Evolutionary conservation across 1,284 basidiomycete species (phyloP).

Genomic region (Boletus holoroseus): DNA sequence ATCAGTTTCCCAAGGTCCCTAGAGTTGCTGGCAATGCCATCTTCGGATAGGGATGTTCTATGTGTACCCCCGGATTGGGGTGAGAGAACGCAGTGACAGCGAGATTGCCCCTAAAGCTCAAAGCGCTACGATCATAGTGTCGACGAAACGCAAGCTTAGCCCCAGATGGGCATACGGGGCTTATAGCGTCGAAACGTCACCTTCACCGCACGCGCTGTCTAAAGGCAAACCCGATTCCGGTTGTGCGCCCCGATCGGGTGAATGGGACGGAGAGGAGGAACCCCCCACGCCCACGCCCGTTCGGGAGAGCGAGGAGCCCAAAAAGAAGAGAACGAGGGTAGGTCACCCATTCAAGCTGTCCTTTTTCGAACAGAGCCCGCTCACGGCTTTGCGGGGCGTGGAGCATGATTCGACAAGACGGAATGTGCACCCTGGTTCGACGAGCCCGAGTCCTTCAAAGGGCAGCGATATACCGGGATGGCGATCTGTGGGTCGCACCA

Average conservation of each 20-base stretch:
- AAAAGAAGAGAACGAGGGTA: background rate
- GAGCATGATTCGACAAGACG: too few relatives aligned
- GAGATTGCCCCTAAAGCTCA: background rate
- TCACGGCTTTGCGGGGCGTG: background rate
- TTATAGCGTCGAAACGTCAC: background rate
- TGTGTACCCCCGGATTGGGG: background rate
- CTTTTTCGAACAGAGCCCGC: background rate
- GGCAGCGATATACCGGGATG: conserved; percentile 1
- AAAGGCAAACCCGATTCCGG: background rate
- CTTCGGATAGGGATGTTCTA: background rate
- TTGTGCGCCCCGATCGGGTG: background rate
- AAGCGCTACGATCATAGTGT: background rate
- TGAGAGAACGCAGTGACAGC: background rate
- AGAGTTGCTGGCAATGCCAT: too few relatives aligned
- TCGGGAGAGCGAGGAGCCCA: background rate
- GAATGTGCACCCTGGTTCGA: background rate
- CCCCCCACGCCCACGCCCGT: too few relatives aligned
- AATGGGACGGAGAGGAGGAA: conserved; percentile 1
- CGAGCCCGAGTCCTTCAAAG: conserved; percentile 7
- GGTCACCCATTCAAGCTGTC: background rate
- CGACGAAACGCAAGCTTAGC: background rate
- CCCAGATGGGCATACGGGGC: background rate
- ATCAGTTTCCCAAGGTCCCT: too few relatives aligned
- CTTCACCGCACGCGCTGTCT: background rate
- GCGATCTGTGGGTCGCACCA: conserved; percentile 4